These are phyloP conservation scores for Leccinum imitatum DNA, from an alignment of 768 basidiomycete genomes.

Conservation along the genomic window DNA sequence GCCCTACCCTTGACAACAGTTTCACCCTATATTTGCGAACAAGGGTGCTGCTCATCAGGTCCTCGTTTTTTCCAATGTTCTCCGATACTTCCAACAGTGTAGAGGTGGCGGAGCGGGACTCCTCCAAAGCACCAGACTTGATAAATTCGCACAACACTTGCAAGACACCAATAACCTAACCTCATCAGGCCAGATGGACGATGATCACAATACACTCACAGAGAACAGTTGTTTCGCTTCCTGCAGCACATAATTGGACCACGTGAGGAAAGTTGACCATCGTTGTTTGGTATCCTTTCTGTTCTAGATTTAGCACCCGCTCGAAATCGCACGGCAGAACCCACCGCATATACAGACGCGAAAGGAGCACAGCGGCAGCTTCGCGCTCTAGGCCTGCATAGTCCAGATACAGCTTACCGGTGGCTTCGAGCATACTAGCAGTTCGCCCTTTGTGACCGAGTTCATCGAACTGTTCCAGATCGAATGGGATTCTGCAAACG, in stretches of 20 bases:
- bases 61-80: constrained; percentile 40
- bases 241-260: constrained; percentile 41
- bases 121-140: constrained; percentile 59
- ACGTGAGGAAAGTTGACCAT: constrained; percentile 53
- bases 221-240: constrained; percentile 46
- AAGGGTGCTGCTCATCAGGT: constrained; percentile 56
- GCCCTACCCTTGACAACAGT: constrained; percentile 60
- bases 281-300: constrained; percentile 59
- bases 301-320: constrained; percentile 11
- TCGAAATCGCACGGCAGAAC: constrained; percentile 16
- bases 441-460: constrained; percentile 50
- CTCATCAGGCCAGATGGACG: constrained; percentile 2
- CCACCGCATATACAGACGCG: constrained; percentile 78
- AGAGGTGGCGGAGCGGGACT: constrained; percentile 44
- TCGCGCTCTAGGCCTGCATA: constrained; percentile 84
- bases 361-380: constrained; percentile 76
- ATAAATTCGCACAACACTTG: constrained; percentile 69
- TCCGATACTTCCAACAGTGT: constrained; percentile 47
- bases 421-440: constrained; percentile 51
- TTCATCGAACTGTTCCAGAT: constrained; percentile 83
- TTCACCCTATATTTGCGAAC: constrained; percentile 71
- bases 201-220: constrained; percentile 36
- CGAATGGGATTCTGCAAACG: constrained; percentile 92
- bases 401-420: constrained; percentile 57
- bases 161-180: constrained; percentile 65